Evolutionary conservation across 2,329 filamentous ascomycete genomes (phyloP).

Genomic region (Beauveria asiatica): DNA sequence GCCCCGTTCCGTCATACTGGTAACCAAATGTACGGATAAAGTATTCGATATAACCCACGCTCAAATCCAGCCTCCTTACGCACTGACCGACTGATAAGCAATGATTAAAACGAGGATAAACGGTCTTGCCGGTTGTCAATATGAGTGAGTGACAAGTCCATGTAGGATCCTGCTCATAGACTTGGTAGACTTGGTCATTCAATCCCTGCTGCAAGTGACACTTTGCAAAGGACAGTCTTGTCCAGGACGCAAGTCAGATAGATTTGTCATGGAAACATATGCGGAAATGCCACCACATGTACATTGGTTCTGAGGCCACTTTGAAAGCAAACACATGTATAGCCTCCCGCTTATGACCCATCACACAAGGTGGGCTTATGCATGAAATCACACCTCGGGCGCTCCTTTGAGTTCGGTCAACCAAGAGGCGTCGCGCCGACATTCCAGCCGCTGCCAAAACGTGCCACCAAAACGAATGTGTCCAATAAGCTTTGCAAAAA

Average conservation of each 20-base stretch:
- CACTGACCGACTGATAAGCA: not conserved
- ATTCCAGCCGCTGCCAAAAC: not conserved
- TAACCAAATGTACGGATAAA: not conserved
- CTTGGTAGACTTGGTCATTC: no score
- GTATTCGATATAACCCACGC: not conserved
- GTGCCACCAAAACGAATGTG: not conserved
- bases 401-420: slow-evolving; percentile 3
- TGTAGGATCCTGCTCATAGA: not conserved
- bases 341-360: not conserved
- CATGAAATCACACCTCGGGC: not conserved
- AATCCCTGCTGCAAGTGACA: not conserved
- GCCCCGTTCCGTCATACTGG: slow-evolving; percentile 9
- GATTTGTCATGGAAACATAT: not conserved
- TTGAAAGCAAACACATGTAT: not conserved
- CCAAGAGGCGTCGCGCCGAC: not conserved
- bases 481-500: not conserved
- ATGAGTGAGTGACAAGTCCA: not conserved
- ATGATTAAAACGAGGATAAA: not conserved
- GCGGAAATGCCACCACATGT: not conserved
- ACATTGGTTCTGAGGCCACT: not conserved
- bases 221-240: not conserved
- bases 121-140: no score
- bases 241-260: not conserved
- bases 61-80: not conserved
- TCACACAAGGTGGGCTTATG: not conserved